phyloP scores from a whole-genome alignment of 805 yeast genomes.

The Yamadazyma tumulicola region DNA sequence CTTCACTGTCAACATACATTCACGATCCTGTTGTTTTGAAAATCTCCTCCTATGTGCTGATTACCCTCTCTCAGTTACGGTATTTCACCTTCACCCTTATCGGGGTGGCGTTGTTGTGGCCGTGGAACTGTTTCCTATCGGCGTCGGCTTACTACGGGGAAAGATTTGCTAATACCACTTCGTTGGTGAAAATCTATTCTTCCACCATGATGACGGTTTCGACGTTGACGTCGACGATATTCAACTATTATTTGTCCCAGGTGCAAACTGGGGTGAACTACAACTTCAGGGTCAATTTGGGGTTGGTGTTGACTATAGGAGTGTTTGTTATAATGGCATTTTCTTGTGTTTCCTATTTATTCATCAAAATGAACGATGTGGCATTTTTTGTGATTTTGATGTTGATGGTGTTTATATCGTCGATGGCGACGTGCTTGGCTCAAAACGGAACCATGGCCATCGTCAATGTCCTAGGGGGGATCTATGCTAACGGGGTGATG shows the following conservation, averaged over 20 bases:
- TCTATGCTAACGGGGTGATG: slow-evolving; percentile 84
- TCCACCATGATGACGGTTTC: slow-evolving; percentile 88
- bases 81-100: slow-evolving; percentile 62
- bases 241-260: slow-evolving; percentile 61
- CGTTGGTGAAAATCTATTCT: slow-evolving; percentile 57
- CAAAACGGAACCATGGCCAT: slow-evolving; percentile 92
- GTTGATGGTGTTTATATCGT: slow-evolving; percentile 58
- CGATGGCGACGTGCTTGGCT: slow-evolving; percentile 75
- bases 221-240: slow-evolving; percentile 60
- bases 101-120: slow-evolving; percentile 88
- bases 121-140: slow-evolving; percentile 90
- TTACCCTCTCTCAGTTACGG: slow-evolving; percentile 28
- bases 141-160: slow-evolving; percentile 78
- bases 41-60: slow-evolving; percentile 3
- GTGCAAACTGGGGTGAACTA: slow-evolving; percentile 62
- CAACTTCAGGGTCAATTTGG: slow-evolving; percentile 52
- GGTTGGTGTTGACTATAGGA: slow-evolving; percentile 53
- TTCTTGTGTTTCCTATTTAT: slow-evolving; percentile 39
- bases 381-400: slow-evolving; percentile 53
- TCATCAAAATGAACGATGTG: slow-evolving; percentile 33
- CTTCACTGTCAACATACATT: background rate
- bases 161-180: slow-evolving; percentile 50
- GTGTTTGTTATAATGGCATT: slow-evolving; percentile 59
- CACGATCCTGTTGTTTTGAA: slow-evolving; percentile 20
- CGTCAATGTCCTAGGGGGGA: slow-evolving; percentile 70